These are phyloP conservation scores for Agastache rugosa DNA, from an alignment of 257 asterid genomes.

Conservation along the genomic window DNA sequence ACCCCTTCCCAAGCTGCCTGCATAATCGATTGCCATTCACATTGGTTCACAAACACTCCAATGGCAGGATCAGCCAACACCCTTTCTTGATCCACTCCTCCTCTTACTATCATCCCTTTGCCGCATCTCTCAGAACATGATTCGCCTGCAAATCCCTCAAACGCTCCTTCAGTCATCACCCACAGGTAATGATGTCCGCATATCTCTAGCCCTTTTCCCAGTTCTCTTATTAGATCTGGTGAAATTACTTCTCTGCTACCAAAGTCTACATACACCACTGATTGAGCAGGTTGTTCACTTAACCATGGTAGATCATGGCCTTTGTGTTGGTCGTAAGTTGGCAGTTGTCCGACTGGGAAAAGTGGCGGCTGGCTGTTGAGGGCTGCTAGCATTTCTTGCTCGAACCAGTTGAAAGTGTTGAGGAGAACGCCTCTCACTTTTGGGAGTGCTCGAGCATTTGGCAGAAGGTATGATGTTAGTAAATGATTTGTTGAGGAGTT, in stretches of 20 bases:
- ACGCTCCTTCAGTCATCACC: constrained; percentile 31
- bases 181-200: constrained; percentile 42
- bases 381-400: constrained; percentile 48
- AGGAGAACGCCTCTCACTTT: constrained; percentile 46
- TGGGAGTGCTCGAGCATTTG: constrained; percentile 47
- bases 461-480: constrained; percentile 37
- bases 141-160: constrained; percentile 15
- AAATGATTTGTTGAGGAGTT: constrained; percentile 39
- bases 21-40: constrained; percentile 58
- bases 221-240: constrained; percentile 38
- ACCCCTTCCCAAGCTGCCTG: constrained; percentile 54
- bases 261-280: constrained; percentile 46
- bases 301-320: constrained; percentile 42
- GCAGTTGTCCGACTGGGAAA: constrained; percentile 52
- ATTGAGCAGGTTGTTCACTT: constrained; percentile 37
- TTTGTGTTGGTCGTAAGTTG: constrained; percentile 31
- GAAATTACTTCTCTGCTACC: constrained; percentile 46
- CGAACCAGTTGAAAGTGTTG: constrained; percentile 48
- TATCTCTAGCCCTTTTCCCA: constrained; percentile 38
- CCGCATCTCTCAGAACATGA: constrained; percentile 24
- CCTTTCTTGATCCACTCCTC: constrained; percentile 30
- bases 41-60: constrained; percentile 49
- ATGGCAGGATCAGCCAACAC: constrained; percentile 51
- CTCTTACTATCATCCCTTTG: constrained; percentile 37
- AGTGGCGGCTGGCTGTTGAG: constrained; percentile 44